A percentile compares a stretch with the other conserved stretches of the same genome.
Evolutionary conservation across 176 grass and related monocot genomes (phyloP).

Genomic region (Puya raimondii): DNA sequence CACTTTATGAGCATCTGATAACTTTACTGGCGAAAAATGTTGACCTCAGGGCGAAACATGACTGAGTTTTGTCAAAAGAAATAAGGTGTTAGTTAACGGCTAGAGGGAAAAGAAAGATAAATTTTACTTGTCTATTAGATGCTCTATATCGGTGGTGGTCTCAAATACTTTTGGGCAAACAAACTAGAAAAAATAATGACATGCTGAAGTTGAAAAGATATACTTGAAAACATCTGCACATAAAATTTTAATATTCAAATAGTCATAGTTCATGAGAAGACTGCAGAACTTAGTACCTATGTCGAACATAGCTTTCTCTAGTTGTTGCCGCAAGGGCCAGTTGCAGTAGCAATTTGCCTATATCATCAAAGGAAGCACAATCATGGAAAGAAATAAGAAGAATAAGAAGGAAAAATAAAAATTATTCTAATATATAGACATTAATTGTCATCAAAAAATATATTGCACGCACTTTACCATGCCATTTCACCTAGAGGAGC

Average conservation of each 20-base stretch:
- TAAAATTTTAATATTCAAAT: not conserved
- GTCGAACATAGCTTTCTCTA: slow-evolving; percentile 80
- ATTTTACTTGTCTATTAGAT: too few relatives aligned
- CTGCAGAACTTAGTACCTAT: slow-evolving; percentile 40
- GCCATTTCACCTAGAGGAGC: slow-evolving; percentile 85
- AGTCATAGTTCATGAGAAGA: not conserved
- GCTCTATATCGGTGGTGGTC: too few relatives aligned
- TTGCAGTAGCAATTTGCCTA: slow-evolving; percentile 94
- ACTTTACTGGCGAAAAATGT: too few relatives aligned
- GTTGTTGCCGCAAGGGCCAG: slow-evolving; percentile 79
- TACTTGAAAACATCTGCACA: not conserved
- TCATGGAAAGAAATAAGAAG: slow-evolving; percentile 4
- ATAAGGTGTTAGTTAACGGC: too few relatives aligned
- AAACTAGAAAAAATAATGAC: not conserved
- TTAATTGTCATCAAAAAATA: not conserved
- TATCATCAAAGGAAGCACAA: slow-evolving; percentile 3
- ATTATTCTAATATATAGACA: slow-evolving; percentile 2
- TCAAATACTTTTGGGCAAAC: not conserved
- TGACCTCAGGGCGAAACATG: not conserved
- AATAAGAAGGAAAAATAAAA: slow-evolving; percentile 14
- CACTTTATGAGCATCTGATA: too few relatives aligned
- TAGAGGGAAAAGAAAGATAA: too few relatives aligned
- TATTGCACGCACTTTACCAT: slow-evolving; percentile 23
- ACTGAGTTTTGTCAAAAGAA: not conserved
- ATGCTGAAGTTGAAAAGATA: not conserved